Percentiles rank a stretch among this genome's conserved stretches.
Evolutionary conservation across 2,329 filamentous ascomycete species (phyloP).

Genomic region (Venturia nashicola): DNA sequence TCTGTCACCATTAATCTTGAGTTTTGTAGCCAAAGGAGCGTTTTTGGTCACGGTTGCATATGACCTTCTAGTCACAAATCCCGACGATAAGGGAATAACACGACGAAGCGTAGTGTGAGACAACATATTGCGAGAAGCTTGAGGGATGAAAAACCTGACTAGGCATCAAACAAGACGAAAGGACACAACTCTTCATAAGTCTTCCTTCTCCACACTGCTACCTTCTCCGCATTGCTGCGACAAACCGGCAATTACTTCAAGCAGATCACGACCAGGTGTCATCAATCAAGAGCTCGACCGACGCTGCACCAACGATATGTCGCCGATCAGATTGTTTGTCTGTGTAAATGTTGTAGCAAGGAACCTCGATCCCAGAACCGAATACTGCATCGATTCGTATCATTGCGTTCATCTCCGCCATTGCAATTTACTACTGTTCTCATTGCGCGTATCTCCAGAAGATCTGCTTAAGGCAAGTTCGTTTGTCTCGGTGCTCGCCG

Average conservation of each 20-base stretch:
- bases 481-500: neutral
- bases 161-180: neutral
- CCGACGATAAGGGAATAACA: neutral
- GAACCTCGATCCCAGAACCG: neutral
- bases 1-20: neutral
- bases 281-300: neutral
- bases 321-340: neutral
- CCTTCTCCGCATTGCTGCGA: neutral
- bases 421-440: neutral
- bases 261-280: neutral
- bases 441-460: neutral
- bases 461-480: neutral
- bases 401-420: neutral
- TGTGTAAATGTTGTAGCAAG: neutral
- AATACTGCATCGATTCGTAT: neutral
- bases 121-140: neutral
- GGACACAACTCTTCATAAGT: neutral
- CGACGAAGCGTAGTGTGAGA: neutral
- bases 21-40: neutral
- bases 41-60: neutral
- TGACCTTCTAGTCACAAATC: neutral
- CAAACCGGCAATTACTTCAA: neutral
- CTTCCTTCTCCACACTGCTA: neutral
- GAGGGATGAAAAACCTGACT: neutral
- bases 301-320: neutral